A percentile compares a stretch with the other conserved stretches of the same genome.
phyloP scores from a whole-genome alignment of 2,329 filamentous ascomycete species.

The Fonsecaea monophora region DNA sequence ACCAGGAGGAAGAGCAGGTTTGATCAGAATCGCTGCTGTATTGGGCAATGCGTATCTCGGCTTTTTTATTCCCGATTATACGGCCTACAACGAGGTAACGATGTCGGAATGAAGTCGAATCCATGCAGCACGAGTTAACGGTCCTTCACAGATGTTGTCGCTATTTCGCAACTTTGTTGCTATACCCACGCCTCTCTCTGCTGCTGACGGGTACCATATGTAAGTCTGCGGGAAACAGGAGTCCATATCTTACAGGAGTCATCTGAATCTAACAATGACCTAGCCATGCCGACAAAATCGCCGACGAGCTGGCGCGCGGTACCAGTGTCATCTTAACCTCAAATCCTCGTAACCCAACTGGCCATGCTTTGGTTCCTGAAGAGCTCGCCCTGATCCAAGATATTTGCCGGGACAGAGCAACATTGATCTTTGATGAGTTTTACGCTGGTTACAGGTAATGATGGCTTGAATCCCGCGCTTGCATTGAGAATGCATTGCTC shows the following conservation, averaged over 20 bases:
- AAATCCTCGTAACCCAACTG: conserved; percentile 94
- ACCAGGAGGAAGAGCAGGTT: conserved; percentile 79
- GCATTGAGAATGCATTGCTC: too few relatives aligned
- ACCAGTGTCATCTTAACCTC: conserved; percentile 90
- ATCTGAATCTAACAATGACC: background rate
- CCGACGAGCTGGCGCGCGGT: conserved; percentile 85
- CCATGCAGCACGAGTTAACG: background rate
- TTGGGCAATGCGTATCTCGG: conserved; percentile 89
- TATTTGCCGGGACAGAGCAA: conserved; percentile 87
- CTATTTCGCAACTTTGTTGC: conserved; percentile 93
- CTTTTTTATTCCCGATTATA: conserved; percentile 96
- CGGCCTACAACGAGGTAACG: conserved; percentile 80
- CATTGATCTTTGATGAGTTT: conserved; percentile 95
- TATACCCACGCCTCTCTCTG: conserved; percentile 82
- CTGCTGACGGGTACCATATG: conserved; percentile 89
- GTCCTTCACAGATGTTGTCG: conserved; percentile 71
- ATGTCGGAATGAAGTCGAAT: background rate
- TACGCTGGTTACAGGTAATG: conserved; percentile 75
- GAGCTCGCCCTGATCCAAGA: conserved; percentile 91
- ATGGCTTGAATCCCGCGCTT: background rate
- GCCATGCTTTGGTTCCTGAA: conserved; percentile 81
- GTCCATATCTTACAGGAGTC: background rate
- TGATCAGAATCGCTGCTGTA: conserved; percentile 94
- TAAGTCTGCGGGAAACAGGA: background rate
- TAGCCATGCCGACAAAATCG: conserved; percentile 82